Conservation (phyloP, 129 eudicot species). For the Flaveria linearis region DNA sequence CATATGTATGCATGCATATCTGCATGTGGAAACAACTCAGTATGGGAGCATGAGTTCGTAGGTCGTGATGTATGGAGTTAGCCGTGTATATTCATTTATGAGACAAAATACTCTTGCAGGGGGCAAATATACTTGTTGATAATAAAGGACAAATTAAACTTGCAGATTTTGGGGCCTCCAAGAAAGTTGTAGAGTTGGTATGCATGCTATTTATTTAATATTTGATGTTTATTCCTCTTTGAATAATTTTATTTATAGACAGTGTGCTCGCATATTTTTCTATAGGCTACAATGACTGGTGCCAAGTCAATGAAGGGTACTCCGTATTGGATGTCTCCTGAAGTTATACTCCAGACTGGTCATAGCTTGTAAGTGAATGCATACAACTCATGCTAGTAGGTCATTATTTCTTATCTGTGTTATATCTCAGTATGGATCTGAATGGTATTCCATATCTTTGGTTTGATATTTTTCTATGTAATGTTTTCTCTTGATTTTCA, state of each 20-base stretch:
- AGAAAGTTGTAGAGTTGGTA: conserved; percentile 99
- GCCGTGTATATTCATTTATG: conserved; percentile 11
- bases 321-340: conserved; percentile 99
- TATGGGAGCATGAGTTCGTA: not conserved
- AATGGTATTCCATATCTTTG: not conserved
- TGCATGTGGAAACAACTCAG: conserved; percentile 2
- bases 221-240: not conserved
- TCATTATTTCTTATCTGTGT: conserved; percentile 1
- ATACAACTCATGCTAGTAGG: conserved; percentile 18
- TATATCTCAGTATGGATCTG: conserved; percentile 12
- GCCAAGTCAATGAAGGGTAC: conserved; percentile 99
- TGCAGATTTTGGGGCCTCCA: conserved; percentile 99
- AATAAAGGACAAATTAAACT: conserved; percentile 92
- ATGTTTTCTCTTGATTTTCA: not conserved
- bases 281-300: conserved; percentile 96
- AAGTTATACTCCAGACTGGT: conserved; percentile 98
- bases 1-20: conserved; percentile 3
- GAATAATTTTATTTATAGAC: not conserved
- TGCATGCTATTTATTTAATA: conserved; percentile 7
- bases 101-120: conserved; percentile 51
- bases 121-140: conserved; percentile 97
- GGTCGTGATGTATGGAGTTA: conserved; percentile 12
- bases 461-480: not conserved
- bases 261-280: conserved; percentile 22
- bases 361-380: conserved; percentile 81